A percentile compares a stretch with the other conserved stretches of the same genome.
phyloP scores from a whole-genome alignment of 768 basidiomycete genomes.

The Tricholoma matsutake region DNA sequence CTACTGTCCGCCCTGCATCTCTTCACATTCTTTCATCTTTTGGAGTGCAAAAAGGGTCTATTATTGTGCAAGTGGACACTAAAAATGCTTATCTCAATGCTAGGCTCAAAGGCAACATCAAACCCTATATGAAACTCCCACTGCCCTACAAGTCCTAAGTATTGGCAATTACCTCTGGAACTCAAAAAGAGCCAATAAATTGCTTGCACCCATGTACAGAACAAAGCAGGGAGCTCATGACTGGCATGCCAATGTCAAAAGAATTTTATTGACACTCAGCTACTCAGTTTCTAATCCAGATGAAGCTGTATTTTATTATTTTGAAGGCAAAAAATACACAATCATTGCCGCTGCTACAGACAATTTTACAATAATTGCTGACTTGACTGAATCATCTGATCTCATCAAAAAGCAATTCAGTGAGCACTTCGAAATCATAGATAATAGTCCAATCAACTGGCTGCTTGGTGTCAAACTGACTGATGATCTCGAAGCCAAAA shows the following conservation, averaged over 20 bases:
- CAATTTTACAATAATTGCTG: not conserved
- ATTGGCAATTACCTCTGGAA: no score
- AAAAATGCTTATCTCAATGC: no score
- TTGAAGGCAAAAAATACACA: constrained; percentile 8
- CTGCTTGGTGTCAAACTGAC: constrained; percentile 22
- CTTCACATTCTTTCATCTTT: no score
- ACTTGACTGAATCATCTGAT: not conserved
- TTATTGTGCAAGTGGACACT: no score
- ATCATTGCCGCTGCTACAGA: not conserved
- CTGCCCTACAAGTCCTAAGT: not conserved
- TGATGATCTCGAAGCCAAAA: constrained; percentile 12
- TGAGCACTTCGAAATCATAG: constrained; percentile 22
- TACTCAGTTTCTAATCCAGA: constrained; percentile 8
- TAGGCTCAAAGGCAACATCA: no score
- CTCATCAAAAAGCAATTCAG: constrained; percentile 17
- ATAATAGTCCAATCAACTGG: constrained; percentile 21
- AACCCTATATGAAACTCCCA: no score
- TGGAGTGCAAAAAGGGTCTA: no score
- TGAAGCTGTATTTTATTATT: constrained; percentile 17
- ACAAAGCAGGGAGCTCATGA: no score
- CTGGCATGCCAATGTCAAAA: not conserved
- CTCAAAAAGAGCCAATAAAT: not conserved
- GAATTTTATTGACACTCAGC: constrained; percentile 3
- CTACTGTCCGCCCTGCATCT: no score
- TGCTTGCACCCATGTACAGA: not conserved